Percentiles rank a stretch among this genome's conserved stretches.
Conservation (phyloP, 2,329 filamentous ascomycete genomes). For the Emergomyces orientalis region DNA sequence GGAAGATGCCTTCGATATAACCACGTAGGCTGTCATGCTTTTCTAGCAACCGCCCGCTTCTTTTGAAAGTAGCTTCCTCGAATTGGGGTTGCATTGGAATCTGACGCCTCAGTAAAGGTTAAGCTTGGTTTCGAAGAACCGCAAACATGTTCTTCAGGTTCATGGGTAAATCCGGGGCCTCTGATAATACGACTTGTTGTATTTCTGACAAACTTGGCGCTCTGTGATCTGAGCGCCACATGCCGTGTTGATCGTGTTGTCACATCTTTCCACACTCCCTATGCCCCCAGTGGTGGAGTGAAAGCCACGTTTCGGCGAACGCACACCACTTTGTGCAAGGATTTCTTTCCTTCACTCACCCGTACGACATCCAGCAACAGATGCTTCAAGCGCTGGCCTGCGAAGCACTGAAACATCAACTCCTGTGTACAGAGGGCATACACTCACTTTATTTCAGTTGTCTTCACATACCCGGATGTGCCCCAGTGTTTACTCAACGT, state of each 20-base stretch:
- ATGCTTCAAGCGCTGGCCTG: not conserved
- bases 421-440: not conserved
- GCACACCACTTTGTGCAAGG: not conserved
- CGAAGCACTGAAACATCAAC: not conserved
- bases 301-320: conserved; percentile 1
- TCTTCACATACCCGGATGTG: not conserved
- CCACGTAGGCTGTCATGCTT: not conserved
- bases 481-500: not conserved
- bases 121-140: not conserved
- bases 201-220: conserved; percentile 1
- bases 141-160: not conserved
- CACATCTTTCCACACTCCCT: not conserved
- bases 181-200: not conserved
- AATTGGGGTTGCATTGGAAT: not conserved
- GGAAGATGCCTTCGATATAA: not conserved
- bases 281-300: not conserved
- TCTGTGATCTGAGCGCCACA: not conserved
- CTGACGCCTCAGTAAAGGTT: not conserved
- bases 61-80: not conserved
- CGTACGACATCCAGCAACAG: not conserved
- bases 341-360: not conserved
- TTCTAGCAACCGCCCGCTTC: not conserved
- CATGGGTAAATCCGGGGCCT: not conserved
- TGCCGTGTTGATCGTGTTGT: conserved; percentile 1
- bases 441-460: not conserved